These are phyloP conservation scores for Mycena indigotica DNA, from an alignment of 768 basidiomycete species.

Conservation along the genomic window DNA sequence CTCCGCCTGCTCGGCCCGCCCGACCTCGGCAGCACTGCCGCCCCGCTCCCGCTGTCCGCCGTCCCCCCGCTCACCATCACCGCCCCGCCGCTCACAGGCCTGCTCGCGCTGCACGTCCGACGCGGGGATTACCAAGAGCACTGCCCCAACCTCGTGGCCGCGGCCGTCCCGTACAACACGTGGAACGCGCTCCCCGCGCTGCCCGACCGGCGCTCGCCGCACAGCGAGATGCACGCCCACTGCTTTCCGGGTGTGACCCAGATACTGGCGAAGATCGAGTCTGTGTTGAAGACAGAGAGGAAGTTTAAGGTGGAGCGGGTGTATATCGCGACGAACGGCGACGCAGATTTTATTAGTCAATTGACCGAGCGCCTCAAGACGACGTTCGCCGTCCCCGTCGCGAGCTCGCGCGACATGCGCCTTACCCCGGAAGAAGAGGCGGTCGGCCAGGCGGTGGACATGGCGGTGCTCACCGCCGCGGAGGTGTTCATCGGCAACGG, in stretches of 20 bases:
- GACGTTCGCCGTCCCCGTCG: neutral
- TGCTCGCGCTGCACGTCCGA: slow-evolving; percentile 16
- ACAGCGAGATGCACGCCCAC: slow-evolving; percentile 5
- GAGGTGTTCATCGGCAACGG: slow-evolving; percentile 17
- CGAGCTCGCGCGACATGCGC: slow-evolving; percentile 5
- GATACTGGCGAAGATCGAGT: neutral
- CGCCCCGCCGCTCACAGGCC: slow-evolving; percentile 11
- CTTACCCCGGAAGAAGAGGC: slow-evolving; percentile 6
- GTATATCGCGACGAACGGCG: slow-evolving; percentile 13
- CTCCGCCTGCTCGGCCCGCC: too few relatives aligned
- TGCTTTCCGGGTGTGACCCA: slow-evolving; percentile 4
- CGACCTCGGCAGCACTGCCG: neutral
- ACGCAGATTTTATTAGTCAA: neutral
- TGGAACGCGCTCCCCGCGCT: slow-evolving; percentile 16
- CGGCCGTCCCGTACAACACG: slow-evolving; percentile 7
- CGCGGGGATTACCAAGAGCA: slow-evolving; percentile 18
- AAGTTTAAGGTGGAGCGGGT: neutral
- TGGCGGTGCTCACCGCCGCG: slow-evolving; percentile 6
- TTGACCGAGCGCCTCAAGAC: neutral
- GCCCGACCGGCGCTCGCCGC: slow-evolving; percentile 3
- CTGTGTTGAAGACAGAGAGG: neutral
- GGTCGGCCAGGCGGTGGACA: slow-evolving; percentile 18
- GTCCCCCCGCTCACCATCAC: slow-evolving; percentile 7
- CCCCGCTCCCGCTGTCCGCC: slow-evolving; percentile 11
- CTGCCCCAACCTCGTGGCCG: slow-evolving; percentile 13